Conservation (phyloP, 169 alveolate species). For the Amoebophrya sp. region DNA sequence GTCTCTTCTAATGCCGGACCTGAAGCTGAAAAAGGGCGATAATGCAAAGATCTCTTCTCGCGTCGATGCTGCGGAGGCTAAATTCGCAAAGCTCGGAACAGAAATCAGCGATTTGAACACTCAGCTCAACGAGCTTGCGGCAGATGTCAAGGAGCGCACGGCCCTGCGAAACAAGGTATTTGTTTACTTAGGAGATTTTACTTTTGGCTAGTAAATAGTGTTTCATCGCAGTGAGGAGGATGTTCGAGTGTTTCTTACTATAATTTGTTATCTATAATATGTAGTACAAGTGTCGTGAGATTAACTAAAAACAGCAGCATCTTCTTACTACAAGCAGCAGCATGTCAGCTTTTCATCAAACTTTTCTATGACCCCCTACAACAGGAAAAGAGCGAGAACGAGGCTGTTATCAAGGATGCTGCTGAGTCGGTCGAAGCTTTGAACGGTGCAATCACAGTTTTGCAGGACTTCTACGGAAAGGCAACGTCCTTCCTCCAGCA, state of each 20-base stretch:
- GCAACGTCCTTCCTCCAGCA: neutral
- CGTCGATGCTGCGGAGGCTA: neutral
- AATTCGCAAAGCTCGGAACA: neutral
- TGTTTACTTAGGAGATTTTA: no score
- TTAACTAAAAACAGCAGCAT: no score
- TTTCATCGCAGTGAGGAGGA: no score
- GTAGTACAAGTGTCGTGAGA: no score
- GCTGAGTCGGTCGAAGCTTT: neutral
- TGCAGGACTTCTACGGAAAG: neutral
- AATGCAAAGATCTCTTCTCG: neutral
- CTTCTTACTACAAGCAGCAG: no score
- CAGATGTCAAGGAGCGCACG: neutral
- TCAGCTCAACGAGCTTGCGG: neutral
- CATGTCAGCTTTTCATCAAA: no score
- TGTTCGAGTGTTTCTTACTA: no score
- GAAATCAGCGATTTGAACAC: neutral
- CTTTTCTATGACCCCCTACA: no score
- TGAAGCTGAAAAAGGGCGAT: neutral
- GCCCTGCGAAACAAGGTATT: neutral
- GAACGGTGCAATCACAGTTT: neutral
- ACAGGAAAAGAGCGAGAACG: conserved; percentile 3
- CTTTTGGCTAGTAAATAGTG: no score
- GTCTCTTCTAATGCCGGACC: no score
- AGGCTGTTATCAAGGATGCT: neutral
- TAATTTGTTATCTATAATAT: no score